Evolutionary conservation across 2,329 filamentous ascomycete genomes (phyloP).

Genomic region (Colletotrichum salicis): DNA sequence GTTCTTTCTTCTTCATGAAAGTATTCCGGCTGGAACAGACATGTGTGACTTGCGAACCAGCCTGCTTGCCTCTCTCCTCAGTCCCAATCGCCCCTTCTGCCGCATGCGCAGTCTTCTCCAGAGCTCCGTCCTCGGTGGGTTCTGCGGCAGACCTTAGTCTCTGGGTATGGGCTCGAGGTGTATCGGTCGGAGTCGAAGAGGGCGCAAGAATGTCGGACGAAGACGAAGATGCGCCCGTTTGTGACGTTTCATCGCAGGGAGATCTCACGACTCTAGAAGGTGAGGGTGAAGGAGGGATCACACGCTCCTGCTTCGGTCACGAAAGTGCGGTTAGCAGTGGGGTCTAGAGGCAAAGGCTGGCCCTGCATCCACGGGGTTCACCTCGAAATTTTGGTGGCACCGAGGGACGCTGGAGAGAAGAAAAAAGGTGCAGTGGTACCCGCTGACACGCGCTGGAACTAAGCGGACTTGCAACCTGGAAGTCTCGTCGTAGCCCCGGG

Average conservation of each 20-base stretch:
- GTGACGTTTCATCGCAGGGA: slow-evolving; percentile 29
- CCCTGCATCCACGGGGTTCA: slow-evolving; percentile 3
- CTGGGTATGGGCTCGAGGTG: neutral
- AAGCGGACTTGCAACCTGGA: slow-evolving; percentile 11
- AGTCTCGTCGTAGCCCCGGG: neutral
- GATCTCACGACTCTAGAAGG: neutral
- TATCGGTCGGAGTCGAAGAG: neutral
- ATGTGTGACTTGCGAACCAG: neutral
- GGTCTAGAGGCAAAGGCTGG: slow-evolving; percentile 23
- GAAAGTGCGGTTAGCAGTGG: slow-evolving; percentile 33
- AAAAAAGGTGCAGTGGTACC: slow-evolving; percentile 6
- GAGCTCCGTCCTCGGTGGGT: slow-evolving; percentile 12
- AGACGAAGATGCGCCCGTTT: slow-evolving; percentile 10
- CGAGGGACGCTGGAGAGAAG: neutral
- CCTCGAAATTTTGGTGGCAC: slow-evolving; percentile 15
- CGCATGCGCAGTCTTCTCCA: slow-evolving; percentile 17
- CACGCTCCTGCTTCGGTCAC: slow-evolving; percentile 27
- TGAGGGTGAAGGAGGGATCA: neutral
- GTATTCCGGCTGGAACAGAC: neutral
- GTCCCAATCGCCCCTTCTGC: neutral
- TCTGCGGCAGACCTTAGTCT: neutral
- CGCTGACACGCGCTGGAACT: slow-evolving; percentile 18
- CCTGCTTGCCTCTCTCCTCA: slow-evolving; percentile 7
- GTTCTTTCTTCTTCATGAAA: neutral
- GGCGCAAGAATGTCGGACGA: slow-evolving; percentile 6